Evolutionary conservation across 2,329 filamentous ascomycete species (phyloP).

Genomic region (Aspergillus phoenicis): DNA sequence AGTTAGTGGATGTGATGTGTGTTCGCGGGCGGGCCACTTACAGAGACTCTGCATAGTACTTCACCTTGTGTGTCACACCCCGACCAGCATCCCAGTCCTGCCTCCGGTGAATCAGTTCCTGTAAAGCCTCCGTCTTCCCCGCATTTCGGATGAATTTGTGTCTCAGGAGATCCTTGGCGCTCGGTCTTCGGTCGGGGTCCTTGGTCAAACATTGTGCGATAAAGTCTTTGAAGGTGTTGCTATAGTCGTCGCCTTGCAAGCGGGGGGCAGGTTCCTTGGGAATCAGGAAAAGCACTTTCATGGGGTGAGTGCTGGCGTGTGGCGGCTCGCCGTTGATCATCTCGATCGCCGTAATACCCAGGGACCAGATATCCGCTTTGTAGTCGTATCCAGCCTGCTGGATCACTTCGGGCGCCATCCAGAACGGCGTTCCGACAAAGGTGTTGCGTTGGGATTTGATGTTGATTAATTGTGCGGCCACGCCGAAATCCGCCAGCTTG

Average conservation of each 20-base stretch:
- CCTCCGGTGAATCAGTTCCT: slow-evolving; percentile 79
- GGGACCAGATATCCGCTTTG: slow-evolving; percentile 91
- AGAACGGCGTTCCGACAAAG: slow-evolving; percentile 95
- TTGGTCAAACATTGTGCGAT: slow-evolving; percentile 88
- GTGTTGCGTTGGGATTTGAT: slow-evolving; percentile 98
- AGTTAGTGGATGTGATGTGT: slow-evolving; percentile 21
- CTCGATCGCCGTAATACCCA: slow-evolving; percentile 90
- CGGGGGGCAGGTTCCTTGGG: slow-evolving; percentile 84
- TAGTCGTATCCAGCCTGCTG: slow-evolving; percentile 82
- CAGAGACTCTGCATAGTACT: slow-evolving; percentile 94
- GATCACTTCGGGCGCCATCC: slow-evolving; percentile 96
- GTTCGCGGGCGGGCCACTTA: slow-evolving; percentile 36
- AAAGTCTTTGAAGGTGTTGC: slow-evolving; percentile 92
- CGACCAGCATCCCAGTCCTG: slow-evolving; percentile 79
- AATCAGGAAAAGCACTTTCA: slow-evolving; percentile 91
- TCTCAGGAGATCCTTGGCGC: slow-evolving; percentile 81
- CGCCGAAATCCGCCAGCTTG: slow-evolving; percentile 95
- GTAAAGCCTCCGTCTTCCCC: slow-evolving; percentile 82
- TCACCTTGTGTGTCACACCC: slow-evolving; percentile 68
- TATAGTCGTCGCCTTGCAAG: slow-evolving; percentile 78
- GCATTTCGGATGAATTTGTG: slow-evolving; percentile 87
- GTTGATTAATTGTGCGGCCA: slow-evolving; percentile 93
- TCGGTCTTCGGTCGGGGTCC: slow-evolving; percentile 80
- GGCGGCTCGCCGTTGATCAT: slow-evolving; percentile 88
- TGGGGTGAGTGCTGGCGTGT: slow-evolving; percentile 80